Base-by-base conservation (phyloP, 1,284 basidiomycete species). In the Fistulinella cinereoalba region DNA sequence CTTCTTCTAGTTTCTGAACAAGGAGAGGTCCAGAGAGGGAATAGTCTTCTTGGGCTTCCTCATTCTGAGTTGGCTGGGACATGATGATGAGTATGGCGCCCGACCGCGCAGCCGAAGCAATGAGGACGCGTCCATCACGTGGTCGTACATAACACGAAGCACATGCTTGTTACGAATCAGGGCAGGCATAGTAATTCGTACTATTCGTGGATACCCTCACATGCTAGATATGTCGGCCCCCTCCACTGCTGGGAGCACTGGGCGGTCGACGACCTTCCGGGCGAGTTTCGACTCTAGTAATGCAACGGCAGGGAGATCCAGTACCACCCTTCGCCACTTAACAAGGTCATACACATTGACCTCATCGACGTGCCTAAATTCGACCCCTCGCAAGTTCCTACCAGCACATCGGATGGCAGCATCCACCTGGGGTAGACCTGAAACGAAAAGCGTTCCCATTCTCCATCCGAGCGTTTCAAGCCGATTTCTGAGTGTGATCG, bases 1-100 rank as follows among this genome's bases (percentile, higher is more conserved):
- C 85, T 71, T 97, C 94, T 72, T 89, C 83, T 11, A 95, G 79
- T 65, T 95, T 95, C 57, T 74, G 73, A 48, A 95, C 83, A 39
- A 92, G 81, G 46, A 94, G 74, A 43, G 92, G 92, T 3, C 88
- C 92, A 19, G 83, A 78, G 43, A 84, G 73, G 41, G 79, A 74
- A 45, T 76, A 74, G 6, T 83, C 80, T 29, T 80, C 76, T 32
- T 74, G 74, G 16, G 70, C 76, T 33, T 76, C 75, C 43, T 75
- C 77, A 53, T 76, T 71, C 21, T 73, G 68, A 10, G 60, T 54
- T 46, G 65, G 58, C 61, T 84, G 79, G 9, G 79, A 80, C 62
- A 64, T 64, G 46, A 60, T 56, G 64, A 19, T 76, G 76, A 57
- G 71, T 28, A 22, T 7, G 10, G 13, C 8, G 25, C 7, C 6